These are phyloP conservation scores for Aspergillus floridensis DNA, from an alignment of 2,329 filamentous ascomycete genomes.

Conservation along the genomic window DNA sequence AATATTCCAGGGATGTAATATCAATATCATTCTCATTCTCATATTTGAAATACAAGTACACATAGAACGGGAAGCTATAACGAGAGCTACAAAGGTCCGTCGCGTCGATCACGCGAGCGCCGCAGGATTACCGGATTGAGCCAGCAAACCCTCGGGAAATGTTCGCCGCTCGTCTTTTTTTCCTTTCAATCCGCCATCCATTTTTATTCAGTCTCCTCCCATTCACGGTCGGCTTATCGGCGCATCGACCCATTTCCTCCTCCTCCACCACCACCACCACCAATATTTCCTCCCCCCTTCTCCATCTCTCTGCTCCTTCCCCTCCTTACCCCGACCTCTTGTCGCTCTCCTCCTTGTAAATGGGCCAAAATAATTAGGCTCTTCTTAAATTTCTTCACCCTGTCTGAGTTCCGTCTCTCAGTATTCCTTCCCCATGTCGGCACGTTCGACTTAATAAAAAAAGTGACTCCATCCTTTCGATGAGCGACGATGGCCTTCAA, in stretches of 20 bases:
- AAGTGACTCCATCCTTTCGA: constrained; percentile 22
- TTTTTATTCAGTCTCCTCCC: constrained; percentile 13
- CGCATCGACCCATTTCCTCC: constrained; percentile 21
- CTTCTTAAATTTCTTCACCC: background rate
- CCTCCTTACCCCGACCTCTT: constrained; percentile 7
- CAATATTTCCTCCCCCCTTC: background rate
- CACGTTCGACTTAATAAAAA: constrained; percentile 7
- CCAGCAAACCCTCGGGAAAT: constrained; percentile 17
- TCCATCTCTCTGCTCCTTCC: constrained; percentile 8
- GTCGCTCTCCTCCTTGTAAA: background rate
- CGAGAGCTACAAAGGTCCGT: background rate
- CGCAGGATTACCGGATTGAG: background rate
- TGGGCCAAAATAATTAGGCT: background rate
- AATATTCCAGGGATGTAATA: background rate
- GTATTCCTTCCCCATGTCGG: constrained; percentile 3
- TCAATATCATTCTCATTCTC: background rate
- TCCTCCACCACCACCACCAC: constrained; percentile 14
- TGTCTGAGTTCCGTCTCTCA: background rate
- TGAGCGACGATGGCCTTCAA: constrained; percentile 85
- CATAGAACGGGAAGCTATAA: background rate
- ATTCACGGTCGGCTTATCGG: constrained; percentile 21
- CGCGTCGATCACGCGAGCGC: constrained; percentile 23
- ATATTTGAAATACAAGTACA: background rate
- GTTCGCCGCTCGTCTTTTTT: constrained; percentile 8
- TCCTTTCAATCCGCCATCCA: constrained; percentile 7